phyloP scores from a whole-genome alignment of 2,329 filamentous ascomycete species.

The Sporothrix mexicana region DNA sequence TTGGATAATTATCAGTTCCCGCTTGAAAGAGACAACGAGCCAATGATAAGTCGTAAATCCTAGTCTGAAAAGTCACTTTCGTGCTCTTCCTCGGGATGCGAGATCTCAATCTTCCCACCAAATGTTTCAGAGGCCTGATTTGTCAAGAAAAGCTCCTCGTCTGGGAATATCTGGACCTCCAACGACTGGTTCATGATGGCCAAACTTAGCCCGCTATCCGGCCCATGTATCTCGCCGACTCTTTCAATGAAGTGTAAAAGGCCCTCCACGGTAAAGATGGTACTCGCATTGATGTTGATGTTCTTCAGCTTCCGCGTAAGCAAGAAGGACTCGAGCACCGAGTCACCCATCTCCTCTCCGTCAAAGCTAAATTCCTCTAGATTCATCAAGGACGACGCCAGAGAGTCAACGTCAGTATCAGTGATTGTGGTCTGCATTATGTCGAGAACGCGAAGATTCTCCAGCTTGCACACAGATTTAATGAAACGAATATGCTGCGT shows the following conservation, averaged over 20 bases:
- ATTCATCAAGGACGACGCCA: conserved; percentile 53
- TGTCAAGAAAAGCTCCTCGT: conserved; percentile 41
- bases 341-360: conserved; percentile 59
- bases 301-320: conserved; percentile 55
- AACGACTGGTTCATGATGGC: conserved; percentile 46
- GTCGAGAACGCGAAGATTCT: conserved; percentile 58
- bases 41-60: not conserved
- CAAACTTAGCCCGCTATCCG: conserved; percentile 42
- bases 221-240: conserved; percentile 42
- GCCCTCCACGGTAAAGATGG: conserved; percentile 59
- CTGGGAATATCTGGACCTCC: conserved; percentile 41
- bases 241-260: conserved; percentile 52
- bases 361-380: conserved; percentile 64
- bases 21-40: not conserved
- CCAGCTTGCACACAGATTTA: conserved; percentile 56
- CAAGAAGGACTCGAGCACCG: conserved; percentile 48
- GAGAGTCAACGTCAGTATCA: conserved; percentile 54
- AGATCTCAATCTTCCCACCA: conserved; percentile 46
- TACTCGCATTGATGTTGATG: conserved; percentile 60
- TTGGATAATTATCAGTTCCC: not conserved
- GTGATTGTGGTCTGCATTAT: conserved; percentile 58
- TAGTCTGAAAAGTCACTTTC: conserved; percentile 47
- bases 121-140: conserved; percentile 40
- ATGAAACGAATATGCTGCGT: conserved; percentile 46
- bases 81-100: conserved; percentile 47